Evolutionary conservation across 2,329 filamentous ascomycete genomes (phyloP).

Genomic region (Alternaria gansuensis): DNA sequence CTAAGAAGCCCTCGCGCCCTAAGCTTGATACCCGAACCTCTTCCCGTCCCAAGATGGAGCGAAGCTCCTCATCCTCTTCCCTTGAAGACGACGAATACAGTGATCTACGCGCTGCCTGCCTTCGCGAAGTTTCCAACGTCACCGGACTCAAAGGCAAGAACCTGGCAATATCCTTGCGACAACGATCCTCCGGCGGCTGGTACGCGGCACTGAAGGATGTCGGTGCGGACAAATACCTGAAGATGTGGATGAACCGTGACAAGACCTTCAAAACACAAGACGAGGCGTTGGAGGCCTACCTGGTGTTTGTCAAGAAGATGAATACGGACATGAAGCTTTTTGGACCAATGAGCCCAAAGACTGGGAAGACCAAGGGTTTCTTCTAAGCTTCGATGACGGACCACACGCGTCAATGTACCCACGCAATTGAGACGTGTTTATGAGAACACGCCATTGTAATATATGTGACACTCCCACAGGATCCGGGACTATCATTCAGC

Average conservation of each 20-base stretch:
- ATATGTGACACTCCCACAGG: constrained; percentile 13
- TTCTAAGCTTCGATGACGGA: background rate
- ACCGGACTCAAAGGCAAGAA: constrained; percentile 37
- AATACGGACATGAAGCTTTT: constrained; percentile 36
- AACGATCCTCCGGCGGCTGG: constrained; percentile 35
- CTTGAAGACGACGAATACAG: constrained; percentile 16
- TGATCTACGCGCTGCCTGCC: constrained; percentile 18
- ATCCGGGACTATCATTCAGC: constrained; percentile 3
- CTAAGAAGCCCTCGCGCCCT: constrained; percentile 13
- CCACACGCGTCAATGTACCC: background rate
- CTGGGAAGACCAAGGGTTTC: constrained; percentile 19
- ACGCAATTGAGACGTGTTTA: constrained; percentile 6
- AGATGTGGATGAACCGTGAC: constrained; percentile 44
- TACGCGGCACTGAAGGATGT: constrained; percentile 41
- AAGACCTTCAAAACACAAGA: constrained; percentile 35
- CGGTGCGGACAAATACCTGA: constrained; percentile 40
- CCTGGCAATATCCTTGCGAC: constrained; percentile 33
- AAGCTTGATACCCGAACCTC: constrained; percentile 14
- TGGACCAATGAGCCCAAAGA: constrained; percentile 27
- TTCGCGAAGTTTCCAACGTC: constrained; percentile 28
- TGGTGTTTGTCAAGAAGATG: constrained; percentile 39
- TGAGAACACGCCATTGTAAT: constrained; percentile 13
- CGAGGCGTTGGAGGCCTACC: constrained; percentile 38
- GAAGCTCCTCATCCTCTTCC: constrained; percentile 11
- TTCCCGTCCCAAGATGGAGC: constrained; percentile 17